Conservation (phyloP, 2,329 filamentous ascomycete genomes). For the Cercospora canescens region DNA sequence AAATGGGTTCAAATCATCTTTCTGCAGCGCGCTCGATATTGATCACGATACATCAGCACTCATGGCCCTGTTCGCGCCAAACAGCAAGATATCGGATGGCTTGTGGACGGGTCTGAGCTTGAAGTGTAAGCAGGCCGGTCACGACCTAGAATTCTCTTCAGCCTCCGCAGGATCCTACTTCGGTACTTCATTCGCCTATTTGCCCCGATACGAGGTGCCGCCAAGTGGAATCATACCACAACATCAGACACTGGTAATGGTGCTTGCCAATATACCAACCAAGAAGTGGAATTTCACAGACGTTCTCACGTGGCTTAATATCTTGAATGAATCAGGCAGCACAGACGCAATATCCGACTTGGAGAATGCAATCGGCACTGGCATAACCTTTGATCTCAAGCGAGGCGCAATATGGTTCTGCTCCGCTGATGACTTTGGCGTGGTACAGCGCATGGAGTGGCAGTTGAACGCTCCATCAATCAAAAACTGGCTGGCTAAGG, state of each 20-base stretch:
- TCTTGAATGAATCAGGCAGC: not conserved
- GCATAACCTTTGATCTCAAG: not conserved
- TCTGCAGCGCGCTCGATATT: not conserved
- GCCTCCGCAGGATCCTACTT: not conserved
- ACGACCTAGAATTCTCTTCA: not conserved
- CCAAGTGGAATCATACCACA: not conserved
- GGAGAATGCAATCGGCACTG: not conserved
- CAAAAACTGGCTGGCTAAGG: not conserved
- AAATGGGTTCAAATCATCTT: not conserved
- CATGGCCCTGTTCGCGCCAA: not conserved
- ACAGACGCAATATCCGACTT: not conserved
- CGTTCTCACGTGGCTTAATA: not conserved
- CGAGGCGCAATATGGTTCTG: not conserved
- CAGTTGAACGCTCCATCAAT: not conserved
- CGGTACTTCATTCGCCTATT: not conserved
- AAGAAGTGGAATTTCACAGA: not conserved
- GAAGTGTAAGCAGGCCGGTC: not conserved
- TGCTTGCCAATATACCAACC: not conserved
- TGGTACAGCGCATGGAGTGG: not conserved
- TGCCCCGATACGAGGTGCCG: not conserved
- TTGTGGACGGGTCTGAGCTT: not conserved
- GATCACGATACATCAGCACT: not conserved
- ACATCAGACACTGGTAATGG: not conserved
- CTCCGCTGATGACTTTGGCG: not conserved
- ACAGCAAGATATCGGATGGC: not conserved